phyloP scores from a whole-genome alignment of 441 rosid species.

The Mallotus japonicus region DNA sequence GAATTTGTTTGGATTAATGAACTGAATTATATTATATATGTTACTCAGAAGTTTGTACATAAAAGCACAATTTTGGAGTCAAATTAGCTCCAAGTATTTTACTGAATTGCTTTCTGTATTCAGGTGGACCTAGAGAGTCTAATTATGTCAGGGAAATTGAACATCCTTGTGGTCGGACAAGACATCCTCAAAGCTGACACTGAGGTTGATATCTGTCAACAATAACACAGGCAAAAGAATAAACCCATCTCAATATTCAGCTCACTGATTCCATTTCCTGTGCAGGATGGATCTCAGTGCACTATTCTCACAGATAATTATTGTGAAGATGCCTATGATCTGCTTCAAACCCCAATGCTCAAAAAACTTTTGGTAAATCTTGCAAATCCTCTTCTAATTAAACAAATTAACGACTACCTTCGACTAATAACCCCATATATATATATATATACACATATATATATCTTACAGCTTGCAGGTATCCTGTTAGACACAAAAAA shows the following conservation, averaged over 20 bases:
- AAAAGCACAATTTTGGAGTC: too few species aligned
- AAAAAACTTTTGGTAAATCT: conserved; percentile 49
- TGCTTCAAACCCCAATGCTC: conserved; percentile 46
- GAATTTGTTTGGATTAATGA: background rate
- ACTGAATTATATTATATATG: too few species aligned
- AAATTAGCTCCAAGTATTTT: too few species aligned
- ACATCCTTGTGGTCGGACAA: conserved; percentile 52
- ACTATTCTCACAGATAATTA: conserved; percentile 56
- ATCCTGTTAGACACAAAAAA: conserved; percentile 59
- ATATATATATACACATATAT: too few species aligned
- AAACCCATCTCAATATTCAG: background rate
- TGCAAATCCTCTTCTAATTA: too few species aligned
- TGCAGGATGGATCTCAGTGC: conserved; percentile 57
- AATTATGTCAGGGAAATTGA: conserved; percentile 47
- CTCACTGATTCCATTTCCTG: background rate
- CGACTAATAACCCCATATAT: too few species aligned
- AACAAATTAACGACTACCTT: too few species aligned
- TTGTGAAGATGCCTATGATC: conserved; percentile 64
- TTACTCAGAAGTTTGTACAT: too few species aligned
- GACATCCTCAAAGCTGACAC: conserved; percentile 44
- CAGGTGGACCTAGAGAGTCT: conserved; percentile 67
- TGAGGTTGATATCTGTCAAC: conserved; percentile 34
- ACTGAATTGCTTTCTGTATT: conserved; percentile 4
- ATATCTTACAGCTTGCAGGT: conserved; percentile 53
- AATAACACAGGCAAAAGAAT: background rate